Conservation (phyloP, 208 protist species). For the Leishmania major region DNA sequence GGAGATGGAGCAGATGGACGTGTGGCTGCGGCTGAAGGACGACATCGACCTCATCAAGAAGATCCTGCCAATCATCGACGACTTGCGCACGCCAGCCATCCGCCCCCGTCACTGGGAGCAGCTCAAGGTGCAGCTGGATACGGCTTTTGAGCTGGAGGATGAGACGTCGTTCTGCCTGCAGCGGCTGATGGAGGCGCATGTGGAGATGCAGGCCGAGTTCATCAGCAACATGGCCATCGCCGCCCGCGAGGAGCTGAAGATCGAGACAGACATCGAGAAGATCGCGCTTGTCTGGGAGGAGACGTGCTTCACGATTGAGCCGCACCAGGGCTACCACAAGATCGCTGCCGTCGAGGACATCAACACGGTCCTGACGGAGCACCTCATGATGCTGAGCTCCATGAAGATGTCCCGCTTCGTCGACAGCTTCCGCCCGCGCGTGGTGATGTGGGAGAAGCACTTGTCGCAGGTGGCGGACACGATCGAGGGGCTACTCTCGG, state of each 20-base stretch:
- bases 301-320: slow-evolving; percentile 83
- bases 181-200: slow-evolving; percentile 92
- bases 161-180: slow-evolving; percentile 93
- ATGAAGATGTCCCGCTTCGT: slow-evolving; percentile 98
- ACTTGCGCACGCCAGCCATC: slow-evolving; percentile 95
- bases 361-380: slow-evolving; percentile 93
- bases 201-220: slow-evolving; percentile 95
- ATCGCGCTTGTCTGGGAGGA: slow-evolving; percentile 93
- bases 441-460: slow-evolving; percentile 95
- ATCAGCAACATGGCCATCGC: slow-evolving; percentile 93
- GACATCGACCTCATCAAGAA: slow-evolving; percentile 96
- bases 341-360: slow-evolving; percentile 94
- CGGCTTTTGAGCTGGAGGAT: slow-evolving; percentile 91
- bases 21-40: slow-evolving; percentile 94
- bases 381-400: slow-evolving; percentile 91
- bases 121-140: slow-evolving; percentile 92
- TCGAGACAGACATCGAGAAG: slow-evolving; percentile 93
- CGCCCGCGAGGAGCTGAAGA: slow-evolving; percentile 95
- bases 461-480: slow-evolving; percentile 95
- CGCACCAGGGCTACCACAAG: slow-evolving; percentile 92
- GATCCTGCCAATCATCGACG: slow-evolving; percentile 95
- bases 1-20: slow-evolving; percentile 93
- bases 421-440: slow-evolving; percentile 94
- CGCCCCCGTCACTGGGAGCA: slow-evolving; percentile 94
- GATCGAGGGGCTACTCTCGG: slow-evolving; percentile 91